These are phyloP conservation scores for Metschnikowia kofuensis DNA, from an alignment of 805 yeast species.

Conservation along the genomic window DNA sequence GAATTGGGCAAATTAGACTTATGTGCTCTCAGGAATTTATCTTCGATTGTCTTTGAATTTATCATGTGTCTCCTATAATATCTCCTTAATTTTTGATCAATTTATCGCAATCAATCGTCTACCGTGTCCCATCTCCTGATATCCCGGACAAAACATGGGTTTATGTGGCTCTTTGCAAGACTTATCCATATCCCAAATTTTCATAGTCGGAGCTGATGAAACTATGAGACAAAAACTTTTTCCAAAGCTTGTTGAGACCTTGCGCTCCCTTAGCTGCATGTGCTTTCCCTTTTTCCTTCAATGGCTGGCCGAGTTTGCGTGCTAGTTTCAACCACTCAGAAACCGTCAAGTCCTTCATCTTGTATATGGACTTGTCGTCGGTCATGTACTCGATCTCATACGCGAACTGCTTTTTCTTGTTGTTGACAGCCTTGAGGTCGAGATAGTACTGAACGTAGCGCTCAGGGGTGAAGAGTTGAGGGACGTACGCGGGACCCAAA, in stretches of 20 bases:
- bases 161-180: too few relatives aligned
- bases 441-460: constrained; percentile 71
- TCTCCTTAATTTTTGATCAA: too few relatives aligned
- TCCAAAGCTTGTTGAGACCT: constrained; percentile 49
- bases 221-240: constrained; percentile 51
- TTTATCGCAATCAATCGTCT: too few relatives aligned
- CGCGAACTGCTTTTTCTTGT: constrained; percentile 44
- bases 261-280: constrained; percentile 1
- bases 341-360: constrained; percentile 54
- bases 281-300: constrained; percentile 5
- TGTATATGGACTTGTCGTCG: constrained; percentile 49
- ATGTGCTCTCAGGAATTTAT: too few relatives aligned
- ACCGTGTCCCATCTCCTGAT: too few relatives aligned
- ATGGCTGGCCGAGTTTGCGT: constrained; percentile 47
- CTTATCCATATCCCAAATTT: constrained; percentile 41
- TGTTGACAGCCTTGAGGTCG: constrained; percentile 53
- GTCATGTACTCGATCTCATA: constrained; percentile 71
- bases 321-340: constrained; percentile 62
- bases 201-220: constrained; percentile 68
- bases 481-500: constrained; percentile 73
- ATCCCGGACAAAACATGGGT: too few relatives aligned
- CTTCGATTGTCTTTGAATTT: too few relatives aligned
- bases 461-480: constrained; percentile 71
- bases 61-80: too few relatives aligned
- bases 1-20: too few relatives aligned